Conservation (phyloP, 139 green algal species). For the Haematococcus lacustris region DNA sequence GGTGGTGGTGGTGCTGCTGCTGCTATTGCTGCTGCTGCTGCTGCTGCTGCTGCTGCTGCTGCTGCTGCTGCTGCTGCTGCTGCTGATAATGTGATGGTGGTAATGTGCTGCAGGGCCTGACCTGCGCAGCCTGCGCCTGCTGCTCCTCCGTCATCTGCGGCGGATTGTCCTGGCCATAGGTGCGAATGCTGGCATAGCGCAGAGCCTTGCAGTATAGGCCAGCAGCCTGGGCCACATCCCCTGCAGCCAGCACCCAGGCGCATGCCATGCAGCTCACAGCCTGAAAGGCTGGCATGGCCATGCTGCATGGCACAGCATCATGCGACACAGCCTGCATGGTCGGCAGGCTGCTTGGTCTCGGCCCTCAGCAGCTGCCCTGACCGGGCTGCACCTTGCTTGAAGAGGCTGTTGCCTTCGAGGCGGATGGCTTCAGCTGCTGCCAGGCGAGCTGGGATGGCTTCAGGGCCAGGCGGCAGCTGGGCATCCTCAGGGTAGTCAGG, state of each 20-base stretch:
- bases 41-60: no score
- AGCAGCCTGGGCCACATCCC: slow-evolving; percentile 14
- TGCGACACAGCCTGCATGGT: neutral
- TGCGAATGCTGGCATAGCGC: slow-evolving; percentile 19
- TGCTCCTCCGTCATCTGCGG: slow-evolving; percentile 11
- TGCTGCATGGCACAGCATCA: neutral
- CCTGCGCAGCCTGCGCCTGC: slow-evolving; percentile 10
- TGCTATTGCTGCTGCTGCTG: no score
- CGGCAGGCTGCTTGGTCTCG: neutral
- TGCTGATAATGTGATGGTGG: no score
- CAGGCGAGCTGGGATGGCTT: slow-evolving; percentile 8
- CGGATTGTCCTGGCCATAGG: slow-evolving; percentile 5
- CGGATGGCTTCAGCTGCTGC: slow-evolving; percentile 24
- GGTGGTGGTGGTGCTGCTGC: no score
- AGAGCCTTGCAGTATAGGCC: slow-evolving; percentile 27
- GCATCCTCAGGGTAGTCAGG: slow-evolving; percentile 1
- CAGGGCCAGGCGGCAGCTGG: neutral
- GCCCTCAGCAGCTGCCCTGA: neutral
- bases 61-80: no score
- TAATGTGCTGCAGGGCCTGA: no score
- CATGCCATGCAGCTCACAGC: neutral
- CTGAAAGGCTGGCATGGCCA: neutral
- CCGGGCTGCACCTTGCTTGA: slow-evolving; percentile 17
- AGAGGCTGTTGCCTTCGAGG: slow-evolving; percentile 30
- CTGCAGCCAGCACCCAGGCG: neutral